phyloP scores from a whole-genome alignment of 2,329 filamentous ascomycete species.

The Ophiostoma sp. region DNA sequence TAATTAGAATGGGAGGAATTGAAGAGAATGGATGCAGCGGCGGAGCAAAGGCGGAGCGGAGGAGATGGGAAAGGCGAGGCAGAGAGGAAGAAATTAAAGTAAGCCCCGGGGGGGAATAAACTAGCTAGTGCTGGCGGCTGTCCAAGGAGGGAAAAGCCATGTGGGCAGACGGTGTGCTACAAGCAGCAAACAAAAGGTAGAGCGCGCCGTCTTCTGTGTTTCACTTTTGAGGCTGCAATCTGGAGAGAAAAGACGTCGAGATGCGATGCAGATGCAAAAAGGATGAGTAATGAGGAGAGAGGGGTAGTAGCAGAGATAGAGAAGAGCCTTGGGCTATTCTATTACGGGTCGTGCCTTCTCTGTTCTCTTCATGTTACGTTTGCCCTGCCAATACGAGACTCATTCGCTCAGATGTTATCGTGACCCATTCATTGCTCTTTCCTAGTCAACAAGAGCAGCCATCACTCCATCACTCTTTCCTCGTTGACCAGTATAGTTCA shows the following conservation, averaged over 20 bases:
- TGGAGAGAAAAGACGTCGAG: neutral
- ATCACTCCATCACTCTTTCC: no score
- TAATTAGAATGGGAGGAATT: neutral
- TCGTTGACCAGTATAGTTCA: no score
- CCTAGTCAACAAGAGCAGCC: no score
- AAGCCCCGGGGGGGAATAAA: neutral
- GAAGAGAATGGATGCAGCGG: neutral
- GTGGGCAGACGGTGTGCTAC: no score
- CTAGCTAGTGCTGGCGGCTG: neutral
- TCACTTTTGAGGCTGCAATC: neutral
- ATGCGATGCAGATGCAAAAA: neutral
- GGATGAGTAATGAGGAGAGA: neutral
- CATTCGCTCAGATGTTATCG: neutral
- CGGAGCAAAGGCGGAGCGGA: neutral
- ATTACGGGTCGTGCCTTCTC: neutral
- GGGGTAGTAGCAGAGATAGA: neutral
- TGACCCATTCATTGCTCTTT: neutral
- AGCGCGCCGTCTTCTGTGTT: neutral
- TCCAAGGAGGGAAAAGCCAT: neutral
- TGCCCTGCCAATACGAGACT: neutral
- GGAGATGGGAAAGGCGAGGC: neutral
- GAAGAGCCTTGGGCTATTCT: neutral
- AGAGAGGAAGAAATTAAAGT: neutral
- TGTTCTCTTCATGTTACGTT: neutral
- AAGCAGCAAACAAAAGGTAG: no score